Conservation (phyloP, 2,329 filamentous ascomycete genomes). For the Cercospora sp. region DNA sequence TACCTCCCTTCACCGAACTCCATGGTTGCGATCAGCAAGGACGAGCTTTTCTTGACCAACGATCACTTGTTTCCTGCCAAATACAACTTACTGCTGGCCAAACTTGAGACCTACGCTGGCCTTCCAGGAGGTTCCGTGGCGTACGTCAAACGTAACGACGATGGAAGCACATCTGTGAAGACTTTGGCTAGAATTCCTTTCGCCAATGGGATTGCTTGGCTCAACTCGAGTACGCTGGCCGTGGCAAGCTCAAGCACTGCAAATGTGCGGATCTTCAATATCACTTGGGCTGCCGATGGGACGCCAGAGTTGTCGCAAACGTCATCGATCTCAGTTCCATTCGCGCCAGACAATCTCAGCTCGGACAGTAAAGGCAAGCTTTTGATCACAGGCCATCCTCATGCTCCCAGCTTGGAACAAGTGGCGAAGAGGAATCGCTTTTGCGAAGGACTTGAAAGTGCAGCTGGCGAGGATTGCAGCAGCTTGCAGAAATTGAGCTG, state of each 20-base stretch:
- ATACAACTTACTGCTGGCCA: conserved; percentile 33
- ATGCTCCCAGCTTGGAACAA: conserved; percentile 36
- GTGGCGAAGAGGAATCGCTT: conserved; percentile 28
- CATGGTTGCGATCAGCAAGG: conserved; percentile 38
- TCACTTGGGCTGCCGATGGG: conserved; percentile 13
- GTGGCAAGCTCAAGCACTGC: conserved; percentile 42
- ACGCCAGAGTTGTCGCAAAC: conserved; percentile 17
- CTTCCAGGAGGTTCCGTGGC: conserved; percentile 42
- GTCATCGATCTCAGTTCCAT: conserved; percentile 31
- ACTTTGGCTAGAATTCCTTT: conserved; percentile 41
- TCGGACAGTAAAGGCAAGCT: conserved; percentile 42
- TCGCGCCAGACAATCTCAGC: conserved; percentile 45
- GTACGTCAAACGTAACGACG: conserved; percentile 34
- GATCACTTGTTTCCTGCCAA: conserved; percentile 43
- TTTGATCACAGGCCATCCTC: conserved; percentile 46
- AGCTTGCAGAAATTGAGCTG: conserved; percentile 27
- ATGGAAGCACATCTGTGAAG: conserved; percentile 7
- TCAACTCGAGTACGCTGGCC: conserved; percentile 42
- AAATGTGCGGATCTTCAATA: conserved; percentile 41
- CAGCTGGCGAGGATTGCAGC: conserved; percentile 36
- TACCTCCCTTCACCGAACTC: conserved; percentile 43
- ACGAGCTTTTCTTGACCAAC: conserved; percentile 44
- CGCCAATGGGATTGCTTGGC: conserved; percentile 44
- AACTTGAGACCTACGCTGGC: conserved; percentile 43
- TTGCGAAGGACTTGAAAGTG: conserved; percentile 22